Base-by-base conservation (phyloP, 306 rosid species). In the Erythrophleum fordii region DNA sequence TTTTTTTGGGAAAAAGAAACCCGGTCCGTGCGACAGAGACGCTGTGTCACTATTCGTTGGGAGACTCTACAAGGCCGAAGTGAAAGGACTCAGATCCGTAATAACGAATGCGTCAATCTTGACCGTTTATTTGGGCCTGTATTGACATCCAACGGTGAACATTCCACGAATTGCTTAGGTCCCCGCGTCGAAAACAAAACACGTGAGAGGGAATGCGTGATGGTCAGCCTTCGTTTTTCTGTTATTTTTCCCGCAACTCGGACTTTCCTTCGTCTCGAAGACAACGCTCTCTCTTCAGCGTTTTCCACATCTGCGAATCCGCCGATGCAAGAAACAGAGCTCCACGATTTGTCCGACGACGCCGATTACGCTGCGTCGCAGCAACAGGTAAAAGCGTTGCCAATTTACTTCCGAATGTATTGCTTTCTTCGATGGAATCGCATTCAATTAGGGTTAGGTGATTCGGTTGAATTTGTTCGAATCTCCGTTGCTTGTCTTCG, bases 281-380 rank as follows among this genome's bases (percentile, higher is more conserved):
- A 29, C 3, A 77, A 28, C 76, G 35, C 61, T 52, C 70, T 80
- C 28, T 66, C 82, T 72, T 52, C 6, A 7, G 39, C 39, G 37
- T 31, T 58, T 23, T 77, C 22, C 37, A 14, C 49, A 49, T 69
- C 64, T 64, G 34, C 72, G 48, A 73, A 80, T 76, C 58, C 81
- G 28, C 75, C 87, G 88, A 93, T 95, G 98, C 89, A 89, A 14
- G 99, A 93, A 75, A 81, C 94, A 7, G 99, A 95, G 78, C 77
- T 90, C 14, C 97, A 95, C 87, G 98, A 93, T 85, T 88, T 95
- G 77, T 88, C 98, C 31, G 99, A 95, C 89, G 99, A 95, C 81
- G 92, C 97, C 65, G 99, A 95, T 87, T 95, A 95, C 90, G 97
- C 93, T 1, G 97, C 97, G 14, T 93, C 98, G 49, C 96, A 84